Evolutionary conservation across 176 grass and related monocot species (phyloP).

Genomic region (Puccinellia tenuiflora): DNA sequence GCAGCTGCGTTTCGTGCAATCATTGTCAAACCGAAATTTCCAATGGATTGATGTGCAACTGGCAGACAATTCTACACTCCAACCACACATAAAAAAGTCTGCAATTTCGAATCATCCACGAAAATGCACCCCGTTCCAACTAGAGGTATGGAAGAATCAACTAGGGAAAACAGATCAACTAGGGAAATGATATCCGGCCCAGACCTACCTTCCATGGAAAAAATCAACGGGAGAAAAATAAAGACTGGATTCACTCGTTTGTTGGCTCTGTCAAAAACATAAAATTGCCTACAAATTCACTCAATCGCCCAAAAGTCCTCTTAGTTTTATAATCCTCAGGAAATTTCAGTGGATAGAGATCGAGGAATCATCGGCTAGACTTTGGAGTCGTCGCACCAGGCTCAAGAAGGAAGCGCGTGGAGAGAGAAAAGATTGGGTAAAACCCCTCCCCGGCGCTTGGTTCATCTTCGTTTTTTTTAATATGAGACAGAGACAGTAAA

Average conservation of each 20-base stretch:
- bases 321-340: neutral
- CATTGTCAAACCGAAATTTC: neutral
- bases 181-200: neutral
- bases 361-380: neutral
- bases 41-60: neutral
- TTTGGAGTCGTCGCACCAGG: neutral
- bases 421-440: neutral
- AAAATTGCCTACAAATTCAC: neutral
- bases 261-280: neutral
- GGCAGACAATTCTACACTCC: neutral
- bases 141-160: neutral
- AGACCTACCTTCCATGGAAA: neutral
- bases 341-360: conserved; percentile 24
- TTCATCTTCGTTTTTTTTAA: neutral
- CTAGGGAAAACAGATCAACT: neutral
- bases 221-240: neutral
- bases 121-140: neutral
- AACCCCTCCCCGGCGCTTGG: neutral
- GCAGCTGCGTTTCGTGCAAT: neutral
- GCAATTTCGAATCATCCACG: too few relatives aligned
- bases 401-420: neutral
- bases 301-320: neutral
- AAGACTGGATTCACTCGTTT: neutral
- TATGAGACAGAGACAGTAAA: neutral
- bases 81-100: too few relatives aligned